These are phyloP conservation scores for Pseudohyphozyma bogoriensis DNA, from an alignment of 768 basidiomycete species.

Conservation along the genomic window DNA sequence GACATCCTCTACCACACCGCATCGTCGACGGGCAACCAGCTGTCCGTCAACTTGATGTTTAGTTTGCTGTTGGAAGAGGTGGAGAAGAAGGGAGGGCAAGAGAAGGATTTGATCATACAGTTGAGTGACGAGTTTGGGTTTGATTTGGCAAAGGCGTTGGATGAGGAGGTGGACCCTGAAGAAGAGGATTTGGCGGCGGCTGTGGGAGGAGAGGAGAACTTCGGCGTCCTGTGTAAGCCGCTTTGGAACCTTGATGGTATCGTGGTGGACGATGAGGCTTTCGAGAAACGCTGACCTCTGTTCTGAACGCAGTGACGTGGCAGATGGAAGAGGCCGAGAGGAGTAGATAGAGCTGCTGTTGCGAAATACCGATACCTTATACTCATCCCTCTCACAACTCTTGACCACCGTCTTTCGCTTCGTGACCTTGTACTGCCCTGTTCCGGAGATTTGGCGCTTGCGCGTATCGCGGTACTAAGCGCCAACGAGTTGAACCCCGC, in stretches of 20 bases:
- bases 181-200: conserved; percentile 16
- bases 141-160: conserved; percentile 1
- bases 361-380: too few relatives aligned
- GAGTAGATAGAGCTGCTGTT: too few relatives aligned
- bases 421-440: too few relatives aligned
- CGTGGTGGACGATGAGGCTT: too few relatives aligned
- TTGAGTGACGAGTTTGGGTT: conserved; percentile 15
- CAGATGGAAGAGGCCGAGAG: conserved; percentile 18
- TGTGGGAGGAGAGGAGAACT: conserved; percentile 17
- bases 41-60: conserved; percentile 19
- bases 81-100: conserved; percentile 8
- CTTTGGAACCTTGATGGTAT: background rate
- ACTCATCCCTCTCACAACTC: too few relatives aligned
- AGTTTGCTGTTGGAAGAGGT: conserved; percentile 10
- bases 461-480: too few relatives aligned
- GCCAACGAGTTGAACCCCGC: too few relatives aligned
- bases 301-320: conserved; percentile 11
- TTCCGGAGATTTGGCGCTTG: too few relatives aligned
- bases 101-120: conserved; percentile 11
- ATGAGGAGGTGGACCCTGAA: conserved; percentile 13
- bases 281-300: background rate
- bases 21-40: background rate
- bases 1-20: background rate
- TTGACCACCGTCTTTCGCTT: too few relatives aligned
- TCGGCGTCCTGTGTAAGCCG: conserved; percentile 6